Conservation (phyloP, 495 filamentous ascomycete species). For the Xylaria grammica region DNA sequence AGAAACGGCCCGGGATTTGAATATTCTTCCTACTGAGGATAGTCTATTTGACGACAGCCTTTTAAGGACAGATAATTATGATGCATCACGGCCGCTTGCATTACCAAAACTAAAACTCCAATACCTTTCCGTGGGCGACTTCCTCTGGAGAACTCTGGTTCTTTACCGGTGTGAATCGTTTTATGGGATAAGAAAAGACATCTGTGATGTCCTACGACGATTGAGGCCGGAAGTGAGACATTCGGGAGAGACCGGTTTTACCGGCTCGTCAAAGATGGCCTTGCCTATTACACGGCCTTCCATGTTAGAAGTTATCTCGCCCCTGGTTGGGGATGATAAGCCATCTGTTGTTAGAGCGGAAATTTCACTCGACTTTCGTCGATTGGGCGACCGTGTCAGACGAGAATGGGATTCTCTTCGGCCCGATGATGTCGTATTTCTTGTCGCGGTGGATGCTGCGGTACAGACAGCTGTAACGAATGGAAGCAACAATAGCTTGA, state of each 20-base stretch:
- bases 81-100: slow-evolving; percentile 86
- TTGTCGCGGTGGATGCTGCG: slow-evolving; percentile 72
- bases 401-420: slow-evolving; percentile 92
- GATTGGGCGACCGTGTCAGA: slow-evolving; percentile 72
- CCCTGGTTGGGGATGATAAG: slow-evolving; percentile 81
- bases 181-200: slow-evolving; percentile 89
- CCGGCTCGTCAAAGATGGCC: slow-evolving; percentile 91
- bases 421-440: slow-evolving; percentile 87
- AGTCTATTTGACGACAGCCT: slow-evolving; percentile 86
- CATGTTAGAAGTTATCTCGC: slow-evolving; percentile 83
- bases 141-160: slow-evolving; percentile 90
- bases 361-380: slow-evolving; percentile 83
- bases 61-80: slow-evolving; percentile 83
- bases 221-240: slow-evolving; percentile 71
- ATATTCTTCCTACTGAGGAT: slow-evolving; percentile 80
- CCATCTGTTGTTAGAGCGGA: slow-evolving; percentile 89
- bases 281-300: slow-evolving; percentile 84
- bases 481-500: slow-evolving; percentile 52
- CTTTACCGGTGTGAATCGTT: slow-evolving; percentile 91
- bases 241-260: slow-evolving; percentile 70
- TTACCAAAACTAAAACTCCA: slow-evolving; percentile 96
- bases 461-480: slow-evolving; percentile 59
- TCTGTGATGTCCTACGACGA: slow-evolving; percentile 80
- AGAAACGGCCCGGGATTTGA: slow-evolving; percentile 71
- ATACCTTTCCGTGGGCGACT: slow-evolving; percentile 93